These are phyloP conservation scores for Cucurbita maxima DNA, from an alignment of 306 rosid genomes.

Conservation along the genomic window DNA sequence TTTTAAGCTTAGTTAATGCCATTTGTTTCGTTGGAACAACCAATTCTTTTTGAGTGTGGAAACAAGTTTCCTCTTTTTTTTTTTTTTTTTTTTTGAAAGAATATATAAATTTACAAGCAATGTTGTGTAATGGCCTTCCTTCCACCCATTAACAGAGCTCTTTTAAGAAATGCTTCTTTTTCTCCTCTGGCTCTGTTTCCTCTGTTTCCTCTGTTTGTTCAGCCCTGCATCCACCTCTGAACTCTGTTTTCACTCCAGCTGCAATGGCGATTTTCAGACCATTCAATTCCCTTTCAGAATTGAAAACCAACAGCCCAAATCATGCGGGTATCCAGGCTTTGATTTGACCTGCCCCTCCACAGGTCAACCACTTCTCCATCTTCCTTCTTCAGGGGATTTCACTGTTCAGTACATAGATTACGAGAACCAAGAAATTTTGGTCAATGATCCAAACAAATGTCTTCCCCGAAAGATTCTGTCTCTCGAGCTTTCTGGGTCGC, in stretches of 20 bases:
- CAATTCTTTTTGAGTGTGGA: background rate
- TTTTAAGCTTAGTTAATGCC: background rate
- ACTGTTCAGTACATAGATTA: conserved; percentile 41
- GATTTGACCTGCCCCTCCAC: conserved; percentile 19
- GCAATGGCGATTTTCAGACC: conserved; percentile 10
- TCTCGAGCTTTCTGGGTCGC: conserved; percentile 37
- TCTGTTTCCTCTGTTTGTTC: conserved; percentile 11
- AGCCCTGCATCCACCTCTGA: conserved; percentile 12
- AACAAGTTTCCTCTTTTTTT: background rate
- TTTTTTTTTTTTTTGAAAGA: background rate
- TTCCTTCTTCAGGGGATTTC: conserved; percentile 32
- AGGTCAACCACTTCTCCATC: conserved; percentile 31
- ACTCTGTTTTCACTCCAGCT: conserved; percentile 23
- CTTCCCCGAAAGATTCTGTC: conserved; percentile 42
- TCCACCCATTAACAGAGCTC: background rate
- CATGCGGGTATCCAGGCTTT: conserved; percentile 57
- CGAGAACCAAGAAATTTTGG: conserved; percentile 33
- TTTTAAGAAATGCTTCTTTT: background rate
- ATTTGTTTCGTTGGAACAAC: background rate
- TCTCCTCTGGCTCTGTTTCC: conserved; percentile 1
- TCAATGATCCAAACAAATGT: conserved; percentile 57
- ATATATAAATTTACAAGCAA: background rate
- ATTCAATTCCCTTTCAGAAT: conserved; percentile 55
- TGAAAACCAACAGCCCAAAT: conserved; percentile 6
- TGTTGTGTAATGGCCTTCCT: background rate